Percentiles rank a stretch among this genome's conserved stretches.
phyloP scores from a whole-genome alignment of 2,329 filamentous ascomycete genomes.

The Bipolaris oryzae region DNA sequence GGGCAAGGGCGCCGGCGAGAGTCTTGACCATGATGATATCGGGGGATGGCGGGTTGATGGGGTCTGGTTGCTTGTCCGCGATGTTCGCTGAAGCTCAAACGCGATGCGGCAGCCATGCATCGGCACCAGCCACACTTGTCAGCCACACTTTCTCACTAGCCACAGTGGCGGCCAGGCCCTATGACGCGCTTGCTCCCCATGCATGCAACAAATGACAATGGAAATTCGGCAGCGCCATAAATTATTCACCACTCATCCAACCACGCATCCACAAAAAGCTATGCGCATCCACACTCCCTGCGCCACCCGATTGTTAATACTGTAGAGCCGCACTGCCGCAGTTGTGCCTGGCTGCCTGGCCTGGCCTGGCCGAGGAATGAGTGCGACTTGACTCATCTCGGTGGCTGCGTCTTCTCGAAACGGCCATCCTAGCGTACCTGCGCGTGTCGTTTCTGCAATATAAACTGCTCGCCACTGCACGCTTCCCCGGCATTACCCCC shows the following conservation, averaged over 20 bases:
- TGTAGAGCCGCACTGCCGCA: background rate
- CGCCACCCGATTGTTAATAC: constrained; percentile 12
- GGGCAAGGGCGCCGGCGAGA: constrained; percentile 55
- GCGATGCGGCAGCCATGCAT: constrained; percentile 2
- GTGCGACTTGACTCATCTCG: constrained; percentile 19
- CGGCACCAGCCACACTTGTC: constrained; percentile 10
- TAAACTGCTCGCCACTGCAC: constrained; percentile 30
- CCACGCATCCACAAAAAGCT: background rate
- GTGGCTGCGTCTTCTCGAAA: constrained; percentile 10
- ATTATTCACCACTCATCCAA: constrained; percentile 3
- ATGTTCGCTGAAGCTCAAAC: constrained; percentile 20
- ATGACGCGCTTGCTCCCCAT: constrained; percentile 34
- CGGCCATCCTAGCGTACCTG: constrained; percentile 9
- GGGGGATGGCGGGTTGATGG: constrained; percentile 12
- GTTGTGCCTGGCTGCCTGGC: constrained; percentile 5
- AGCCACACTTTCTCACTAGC: background rate
- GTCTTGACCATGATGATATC: constrained; percentile 51
- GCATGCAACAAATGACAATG: background rate
- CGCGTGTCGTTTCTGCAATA: constrained; percentile 1
- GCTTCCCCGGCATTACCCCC: background rate
- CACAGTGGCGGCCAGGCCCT: constrained; percentile 11
- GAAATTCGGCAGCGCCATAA: constrained; percentile 21
- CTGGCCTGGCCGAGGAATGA: constrained; percentile 10
- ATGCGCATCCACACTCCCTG: background rate
- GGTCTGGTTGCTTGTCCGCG: constrained; percentile 15